Percentiles rank a stretch among this genome's conserved stretches.
Conservation (phyloP, 306 rosid genomes). For the Chamaecrista fasciculata region DNA sequence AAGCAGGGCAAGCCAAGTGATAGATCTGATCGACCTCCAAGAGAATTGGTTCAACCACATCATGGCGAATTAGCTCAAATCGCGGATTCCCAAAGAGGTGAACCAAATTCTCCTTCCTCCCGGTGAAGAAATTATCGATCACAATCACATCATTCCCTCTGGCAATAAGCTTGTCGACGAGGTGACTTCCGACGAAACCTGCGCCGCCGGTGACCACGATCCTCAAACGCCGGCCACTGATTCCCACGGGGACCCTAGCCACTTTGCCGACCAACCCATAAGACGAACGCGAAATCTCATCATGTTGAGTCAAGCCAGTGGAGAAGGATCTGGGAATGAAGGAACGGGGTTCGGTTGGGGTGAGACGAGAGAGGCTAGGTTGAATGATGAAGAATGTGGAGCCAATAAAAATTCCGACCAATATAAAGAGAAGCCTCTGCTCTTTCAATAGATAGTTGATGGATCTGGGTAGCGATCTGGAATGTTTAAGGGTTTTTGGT, state of each 20-base stretch:
- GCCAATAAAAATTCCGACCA: constrained; percentile 80
- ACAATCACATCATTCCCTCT: constrained; percentile 85
- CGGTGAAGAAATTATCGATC: constrained; percentile 84
- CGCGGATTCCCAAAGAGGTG: constrained; percentile 73
- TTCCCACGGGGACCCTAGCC: constrained; percentile 63
- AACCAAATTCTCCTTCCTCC: constrained; percentile 72
- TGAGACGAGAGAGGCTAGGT: constrained; percentile 67
- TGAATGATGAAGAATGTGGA: constrained; percentile 88
- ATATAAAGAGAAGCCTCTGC: constrained; percentile 82
- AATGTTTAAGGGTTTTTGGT: constrained; percentile 67
- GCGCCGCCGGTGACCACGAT: constrained; percentile 90
- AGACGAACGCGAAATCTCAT: constrained; percentile 21
- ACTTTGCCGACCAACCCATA: constrained; percentile 20
- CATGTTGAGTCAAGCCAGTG: constrained; percentile 4
- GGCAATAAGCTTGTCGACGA: constrained; percentile 68
- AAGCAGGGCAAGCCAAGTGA: constrained; percentile 95
- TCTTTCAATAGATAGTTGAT: constrained; percentile 75
- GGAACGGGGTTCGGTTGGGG: constrained; percentile 49
- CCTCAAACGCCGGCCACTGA: constrained; percentile 49
- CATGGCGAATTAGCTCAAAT: constrained; percentile 90
- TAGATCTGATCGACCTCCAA: constrained; percentile 97
- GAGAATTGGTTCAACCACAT: constrained; percentile 85
- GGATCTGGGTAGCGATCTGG: constrained; percentile 86
- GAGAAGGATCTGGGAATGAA: constrained; percentile 33
- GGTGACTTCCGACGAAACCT: constrained; percentile 87